Conservation (phyloP, 2,329 filamentous ascomycete species). For the Bipolaris oryzae region DNA sequence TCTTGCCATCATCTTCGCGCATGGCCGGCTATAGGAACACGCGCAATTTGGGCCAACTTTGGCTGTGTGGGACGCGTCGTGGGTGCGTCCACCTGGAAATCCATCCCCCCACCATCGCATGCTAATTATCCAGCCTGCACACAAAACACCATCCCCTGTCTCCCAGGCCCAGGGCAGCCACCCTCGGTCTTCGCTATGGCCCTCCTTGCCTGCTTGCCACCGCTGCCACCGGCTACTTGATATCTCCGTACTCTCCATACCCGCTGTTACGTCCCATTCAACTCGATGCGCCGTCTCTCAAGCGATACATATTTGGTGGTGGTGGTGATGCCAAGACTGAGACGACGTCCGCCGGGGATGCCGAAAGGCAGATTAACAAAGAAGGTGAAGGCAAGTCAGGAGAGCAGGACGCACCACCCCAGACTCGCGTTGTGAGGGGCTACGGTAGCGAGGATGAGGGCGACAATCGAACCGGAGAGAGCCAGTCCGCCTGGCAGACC, state of each 20-base stretch:
- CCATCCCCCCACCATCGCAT: neutral
- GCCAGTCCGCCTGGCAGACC: conserved; percentile 41
- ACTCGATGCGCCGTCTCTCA: conserved; percentile 39
- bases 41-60: conserved; percentile 33
- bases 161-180: conserved; percentile 16
- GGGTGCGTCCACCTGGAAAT: conserved; percentile 17
- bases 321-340: conserved; percentile 21
- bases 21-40: conserved; percentile 38
- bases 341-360: conserved; percentile 27
- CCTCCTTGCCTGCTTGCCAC: conserved; percentile 36
- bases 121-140: conserved; percentile 32
- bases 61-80: conserved; percentile 38
- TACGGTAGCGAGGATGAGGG: conserved; percentile 25
- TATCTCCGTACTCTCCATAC: conserved; percentile 21
- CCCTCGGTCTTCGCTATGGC: conserved; percentile 35
- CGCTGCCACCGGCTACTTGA: conserved; percentile 29
- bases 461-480: conserved; percentile 19
- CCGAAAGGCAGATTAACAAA: conserved; percentile 24
- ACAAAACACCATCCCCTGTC: conserved; percentile 22
- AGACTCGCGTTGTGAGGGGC: conserved; percentile 38
- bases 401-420: conserved; percentile 43
- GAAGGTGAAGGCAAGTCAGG: conserved; percentile 26
- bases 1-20: conserved; percentile 2
- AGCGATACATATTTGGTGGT: conserved; percentile 11
- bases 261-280: conserved; percentile 31